Base-by-base conservation (phyloP, 129 eudicot genomes). In the Mikania micrantha region DNA sequence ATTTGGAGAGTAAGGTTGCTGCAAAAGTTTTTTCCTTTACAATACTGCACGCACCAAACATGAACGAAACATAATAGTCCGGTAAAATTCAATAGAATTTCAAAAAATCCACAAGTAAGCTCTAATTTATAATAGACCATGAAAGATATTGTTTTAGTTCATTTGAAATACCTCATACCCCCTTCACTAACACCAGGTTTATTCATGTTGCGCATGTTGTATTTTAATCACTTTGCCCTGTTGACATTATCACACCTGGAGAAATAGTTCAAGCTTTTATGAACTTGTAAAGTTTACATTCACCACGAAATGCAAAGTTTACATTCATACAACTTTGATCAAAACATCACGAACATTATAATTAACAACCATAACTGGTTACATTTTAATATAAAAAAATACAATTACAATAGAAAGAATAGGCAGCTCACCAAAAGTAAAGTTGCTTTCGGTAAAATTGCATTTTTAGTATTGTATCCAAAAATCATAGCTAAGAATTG, bases 371-470 rank as follows among this genome's bases (percentile, higher is more conserved):
- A 40, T 25, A 66, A 27, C 28, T 32, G 27, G n/a, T 60, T n/a
- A 22, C 25, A 54, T 29, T 15, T 20, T 8, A 21, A 42, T 27
- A 64, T 12, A 54, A 11, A 63, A 25, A 29, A 29, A 65, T 19
- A 9, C 31, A 42, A 68, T 17, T 6, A 58, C 42, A 66, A 82
- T 80, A 84, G 87, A 77, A 80, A 82, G 96, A 85, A 80, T 64
- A 85, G 85, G 96, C 95, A 75, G 98, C 98, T 88, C 96, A 93
- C 98, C 98, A 79, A 93, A n/a, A n/a, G n/a, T n/a, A n/a, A n/a
- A n/a, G n/a, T n/a, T n/a, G n/a, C n/a, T n/a, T n/a, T n/a, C n/a
- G n/a, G n/a, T n/a, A n/a, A n/a, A n/a, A n/a, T n/a, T n/a, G n/a
- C n/a, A n/a, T n/a, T n/a, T n/a, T n/a, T n/a, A n/a, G n/a, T n/a